Percentiles rank a stretch among this genome's conserved stretches.
Evolutionary conservation across 371 early-diverging fungal species (phyloP).

Genomic region (Mucor piriformis): DNA sequence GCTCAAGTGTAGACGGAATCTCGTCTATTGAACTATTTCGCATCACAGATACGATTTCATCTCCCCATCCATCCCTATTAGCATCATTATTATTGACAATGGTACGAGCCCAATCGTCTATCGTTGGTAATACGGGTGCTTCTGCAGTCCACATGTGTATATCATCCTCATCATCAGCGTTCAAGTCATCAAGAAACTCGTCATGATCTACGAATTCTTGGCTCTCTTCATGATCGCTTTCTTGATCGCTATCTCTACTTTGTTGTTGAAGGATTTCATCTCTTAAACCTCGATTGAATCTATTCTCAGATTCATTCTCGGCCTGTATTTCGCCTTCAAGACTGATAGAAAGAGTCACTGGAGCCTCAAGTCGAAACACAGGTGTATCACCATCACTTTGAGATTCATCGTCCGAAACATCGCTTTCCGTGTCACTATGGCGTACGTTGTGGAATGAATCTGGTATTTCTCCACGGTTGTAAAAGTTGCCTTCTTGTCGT

Average conservation of each 20-base stretch:
- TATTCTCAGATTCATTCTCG: no score
- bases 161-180: no score
- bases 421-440: not conserved
- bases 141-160: no score
- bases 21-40: not conserved
- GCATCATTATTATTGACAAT: not conserved
- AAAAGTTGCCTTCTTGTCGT: conserved; percentile 14
- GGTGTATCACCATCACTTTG: not conserved
- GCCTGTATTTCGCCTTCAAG: no score
- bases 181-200: no score
- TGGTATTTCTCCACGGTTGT: conserved; percentile 8
- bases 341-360: no score
- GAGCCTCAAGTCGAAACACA: not conserved
- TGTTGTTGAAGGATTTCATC: no score
- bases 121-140: not conserved
- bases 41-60: not conserved
- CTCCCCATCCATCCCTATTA: conserved; percentile 17
- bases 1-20: not conserved
- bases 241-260: no score
- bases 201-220: no score
- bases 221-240: no score
- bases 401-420: not conserved
- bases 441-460: not conserved
- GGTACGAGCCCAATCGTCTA: not conserved
- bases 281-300: no score